Percentiles rank a stretch among this genome's conserved stretches.
These are phyloP conservation scores for Capronia epimyces DNA, from an alignment of 2,329 filamentous ascomycete genomes.

Conservation along the genomic window DNA sequence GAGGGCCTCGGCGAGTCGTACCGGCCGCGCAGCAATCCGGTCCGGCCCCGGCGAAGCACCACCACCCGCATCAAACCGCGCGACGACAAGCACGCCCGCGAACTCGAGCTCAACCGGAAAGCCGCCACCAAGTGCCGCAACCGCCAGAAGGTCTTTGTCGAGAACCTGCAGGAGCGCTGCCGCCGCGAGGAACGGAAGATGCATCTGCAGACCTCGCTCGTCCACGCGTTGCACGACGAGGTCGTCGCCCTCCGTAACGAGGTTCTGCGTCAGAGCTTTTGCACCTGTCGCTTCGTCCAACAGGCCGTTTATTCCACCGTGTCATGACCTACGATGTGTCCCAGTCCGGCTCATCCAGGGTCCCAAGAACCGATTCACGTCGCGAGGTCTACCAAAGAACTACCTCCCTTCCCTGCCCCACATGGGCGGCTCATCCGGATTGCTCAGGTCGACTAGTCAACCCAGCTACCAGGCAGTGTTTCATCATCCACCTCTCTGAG, in stretches of 20 bases:
- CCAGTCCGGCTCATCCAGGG: too few relatives aligned
- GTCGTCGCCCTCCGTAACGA: constrained; percentile 17
- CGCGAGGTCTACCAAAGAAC: too few relatives aligned
- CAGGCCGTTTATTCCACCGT: neutral
- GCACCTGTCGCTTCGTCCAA: constrained; percentile 9
- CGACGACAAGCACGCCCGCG: constrained; percentile 20
- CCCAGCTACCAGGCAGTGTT: too few relatives aligned
- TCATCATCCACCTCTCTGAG: too few relatives aligned
- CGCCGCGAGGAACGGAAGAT: constrained; percentile 19
- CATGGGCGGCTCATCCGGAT: too few relatives aligned
- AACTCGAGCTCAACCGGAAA: constrained; percentile 23
- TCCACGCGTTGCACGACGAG: constrained; percentile 21
- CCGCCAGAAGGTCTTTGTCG: constrained; percentile 18
- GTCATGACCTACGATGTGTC: too few relatives aligned
- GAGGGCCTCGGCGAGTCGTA: constrained; percentile 9
- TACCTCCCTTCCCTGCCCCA: too few relatives aligned
- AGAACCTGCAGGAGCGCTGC: constrained; percentile 19
- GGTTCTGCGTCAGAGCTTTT: constrained; percentile 20
- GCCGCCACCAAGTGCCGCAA: constrained; percentile 23
- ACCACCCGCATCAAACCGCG: constrained; percentile 17
- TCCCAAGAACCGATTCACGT: too few relatives aligned
- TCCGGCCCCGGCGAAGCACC: constrained; percentile 4
- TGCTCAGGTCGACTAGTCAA: too few relatives aligned
- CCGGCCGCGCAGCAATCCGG: constrained; percentile 14
- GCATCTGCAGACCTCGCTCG: constrained; percentile 19